Base-by-base conservation (phyloP, 2,329 filamentous ascomycete genomes). In the Fusarium chuoi region DNA sequence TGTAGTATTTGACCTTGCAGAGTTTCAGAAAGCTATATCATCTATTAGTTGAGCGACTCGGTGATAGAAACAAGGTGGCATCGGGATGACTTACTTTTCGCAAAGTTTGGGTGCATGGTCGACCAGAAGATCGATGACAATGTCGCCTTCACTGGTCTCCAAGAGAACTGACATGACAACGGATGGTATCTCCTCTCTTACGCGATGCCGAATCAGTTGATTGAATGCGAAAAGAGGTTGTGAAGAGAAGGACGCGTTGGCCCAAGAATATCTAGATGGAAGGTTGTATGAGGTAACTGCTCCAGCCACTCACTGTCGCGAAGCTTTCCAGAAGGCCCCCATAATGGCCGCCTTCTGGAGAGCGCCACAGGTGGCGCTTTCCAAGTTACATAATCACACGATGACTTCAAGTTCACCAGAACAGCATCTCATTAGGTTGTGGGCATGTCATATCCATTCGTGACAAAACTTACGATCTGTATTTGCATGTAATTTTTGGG, bases 1-100 rank as follows among this genome's bases (percentile, higher is more conserved):
- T 98, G 90, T 98, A 99, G 86, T 98, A 99, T 86, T 98, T 99
- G 84, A 95, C 87, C 85, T 98, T 98, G 90, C 96, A 98, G 78
- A 99, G 93, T 88, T 99, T 98, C 65, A 99, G 87, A 83, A 99
- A 98, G 88, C 94, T 97, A 83, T 17, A 55, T 80, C 54, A 80
- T 79, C 70, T 81, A 86, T 92, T 86, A 81, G 75, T 61, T 62
- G 59, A 60, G 38, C 26, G 26, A 51, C 61, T 72, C 74, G 66
- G 75, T 68, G 57, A 63, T 24, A 65, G 51, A 55, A 42, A 39
- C 28, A 33, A 41, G 30, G n/a, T 38, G 49, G 7, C 24, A 41
- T n/a, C 9, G n/a, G 17, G 13, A 41, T 30, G n/a, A 88, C 93
- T 87, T 86, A 97, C 94, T 98, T 99, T 85, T 98, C 93, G 87